Evolutionary conservation across 1,284 basidiomycete genomes (phyloP).

Genomic region (Athelia psychrophila): DNA sequence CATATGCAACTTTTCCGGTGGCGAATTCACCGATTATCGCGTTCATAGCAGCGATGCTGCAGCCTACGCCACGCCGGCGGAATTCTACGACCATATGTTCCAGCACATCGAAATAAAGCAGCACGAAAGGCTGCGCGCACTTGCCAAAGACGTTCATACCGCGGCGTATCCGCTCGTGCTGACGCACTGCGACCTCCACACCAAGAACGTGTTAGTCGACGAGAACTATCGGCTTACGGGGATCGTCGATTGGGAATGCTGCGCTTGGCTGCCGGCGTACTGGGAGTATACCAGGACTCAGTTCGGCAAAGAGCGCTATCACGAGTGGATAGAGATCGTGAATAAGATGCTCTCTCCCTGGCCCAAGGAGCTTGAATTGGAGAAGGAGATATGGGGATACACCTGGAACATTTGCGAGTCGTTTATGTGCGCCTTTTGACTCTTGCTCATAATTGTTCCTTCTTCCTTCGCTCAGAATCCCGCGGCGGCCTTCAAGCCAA

Average conservation of each 20-base stretch:
- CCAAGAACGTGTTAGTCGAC: constrained; percentile 24
- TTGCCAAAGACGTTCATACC: background rate
- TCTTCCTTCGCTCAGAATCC: no score
- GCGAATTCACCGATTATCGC: background rate
- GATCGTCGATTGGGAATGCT: constrained; percentile 25
- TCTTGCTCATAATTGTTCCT: no score
- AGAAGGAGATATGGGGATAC: no score
- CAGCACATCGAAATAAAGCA: background rate
- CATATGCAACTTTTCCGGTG: constrained; percentile 1
- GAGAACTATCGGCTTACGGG: constrained; percentile 14
- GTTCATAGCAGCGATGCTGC: background rate
- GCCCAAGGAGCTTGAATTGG: no score
- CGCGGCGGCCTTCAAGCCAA: no score
- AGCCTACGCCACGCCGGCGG: background rate
- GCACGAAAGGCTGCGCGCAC: background rate
- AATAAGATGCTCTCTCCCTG: no score
- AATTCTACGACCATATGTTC: background rate
- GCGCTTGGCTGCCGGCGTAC: constrained; percentile 26
- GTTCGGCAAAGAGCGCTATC: no score
- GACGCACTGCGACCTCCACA: constrained; percentile 23
- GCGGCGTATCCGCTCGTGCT: constrained; percentile 6
- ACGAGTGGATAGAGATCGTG: no score
- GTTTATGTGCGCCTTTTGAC: no score
- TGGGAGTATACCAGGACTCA: no score
- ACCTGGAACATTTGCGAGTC: no score